A percentile compares a stretch with the other conserved stretches of the same genome.
These are phyloP conservation scores for Suillus occidentalis DNA, from an alignment of 768 basidiomycete genomes.

Conservation along the genomic window DNA sequence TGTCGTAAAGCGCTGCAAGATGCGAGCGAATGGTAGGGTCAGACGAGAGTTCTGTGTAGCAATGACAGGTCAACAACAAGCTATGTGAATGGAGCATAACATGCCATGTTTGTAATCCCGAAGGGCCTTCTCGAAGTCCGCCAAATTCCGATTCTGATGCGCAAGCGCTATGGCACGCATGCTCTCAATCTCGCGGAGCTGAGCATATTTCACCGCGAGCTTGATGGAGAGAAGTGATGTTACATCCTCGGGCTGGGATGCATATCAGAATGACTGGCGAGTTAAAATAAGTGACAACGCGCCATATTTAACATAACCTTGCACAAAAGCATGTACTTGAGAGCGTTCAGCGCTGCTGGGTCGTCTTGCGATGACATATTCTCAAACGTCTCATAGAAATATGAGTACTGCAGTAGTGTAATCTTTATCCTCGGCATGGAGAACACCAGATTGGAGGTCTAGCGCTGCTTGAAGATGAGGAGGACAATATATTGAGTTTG, in stretches of 20 bases:
- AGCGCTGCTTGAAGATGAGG: slow-evolving; percentile 61
- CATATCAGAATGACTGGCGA: background rate
- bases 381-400: slow-evolving; percentile 97
- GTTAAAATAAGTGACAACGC: slow-evolving; percentile 27
- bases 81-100: slow-evolving; percentile 14
- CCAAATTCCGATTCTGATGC: slow-evolving; percentile 87
- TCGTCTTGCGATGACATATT: slow-evolving; percentile 79
- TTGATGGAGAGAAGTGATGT: slow-evolving; percentile 84
- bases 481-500: slow-evolving; percentile 93
- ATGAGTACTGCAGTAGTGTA: slow-evolving; percentile 96
- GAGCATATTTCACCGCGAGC: slow-evolving; percentile 83
- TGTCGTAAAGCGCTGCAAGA: slow-evolving; percentile 92
- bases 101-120: slow-evolving; percentile 81
- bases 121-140: slow-evolving; percentile 85
- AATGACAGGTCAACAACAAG: background rate
- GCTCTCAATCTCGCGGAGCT: slow-evolving; percentile 86
- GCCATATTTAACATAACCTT: slow-evolving; percentile 98
- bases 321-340: slow-evolving; percentile 98
- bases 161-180: slow-evolving; percentile 95
- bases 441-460: slow-evolving; percentile 73
- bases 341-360: slow-evolving; percentile 69
- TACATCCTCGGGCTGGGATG: slow-evolving; percentile 85
- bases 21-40: slow-evolving; percentile 96
- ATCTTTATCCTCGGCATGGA: slow-evolving; percentile 97
- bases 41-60: slow-evolving; percentile 76